Evolutionary conservation across 345 rosid species (phyloP).

Genomic region (Rhodamnia rubescens): DNA sequence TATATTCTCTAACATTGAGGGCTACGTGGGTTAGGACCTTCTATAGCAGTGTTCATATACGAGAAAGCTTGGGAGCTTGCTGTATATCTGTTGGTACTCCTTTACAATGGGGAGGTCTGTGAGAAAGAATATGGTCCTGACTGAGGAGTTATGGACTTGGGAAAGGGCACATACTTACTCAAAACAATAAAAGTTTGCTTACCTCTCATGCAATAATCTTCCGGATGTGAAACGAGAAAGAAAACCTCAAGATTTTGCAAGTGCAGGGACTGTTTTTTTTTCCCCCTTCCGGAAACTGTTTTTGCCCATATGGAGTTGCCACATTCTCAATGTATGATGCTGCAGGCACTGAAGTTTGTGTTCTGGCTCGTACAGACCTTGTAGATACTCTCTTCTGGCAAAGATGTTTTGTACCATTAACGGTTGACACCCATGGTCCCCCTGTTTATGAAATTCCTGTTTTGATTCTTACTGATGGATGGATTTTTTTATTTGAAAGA

Average conservation of each 20-base stretch:
- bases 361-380: background rate
- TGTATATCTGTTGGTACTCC: background rate
- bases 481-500: background rate
- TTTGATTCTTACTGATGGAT: background rate
- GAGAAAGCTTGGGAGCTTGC: background rate
- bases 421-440: background rate
- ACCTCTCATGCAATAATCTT: background rate
- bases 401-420: background rate
- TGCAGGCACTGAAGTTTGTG: background rate
- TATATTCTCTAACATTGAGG: background rate
- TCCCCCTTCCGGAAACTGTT: background rate
- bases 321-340: background rate
- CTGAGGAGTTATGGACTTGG: background rate
- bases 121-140: background rate
- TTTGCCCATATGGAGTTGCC: background rate
- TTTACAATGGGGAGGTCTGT: background rate
- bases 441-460: background rate
- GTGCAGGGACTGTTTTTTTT: background rate
- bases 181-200: background rate
- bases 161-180: background rate
- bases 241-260: background rate
- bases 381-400: background rate
- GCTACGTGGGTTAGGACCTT: background rate
- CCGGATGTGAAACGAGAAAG: background rate
- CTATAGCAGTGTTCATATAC: background rate